Evolutionary conservation across 257 asterid genomes (phyloP).

Genomic region (Cordia subcordata): DNA sequence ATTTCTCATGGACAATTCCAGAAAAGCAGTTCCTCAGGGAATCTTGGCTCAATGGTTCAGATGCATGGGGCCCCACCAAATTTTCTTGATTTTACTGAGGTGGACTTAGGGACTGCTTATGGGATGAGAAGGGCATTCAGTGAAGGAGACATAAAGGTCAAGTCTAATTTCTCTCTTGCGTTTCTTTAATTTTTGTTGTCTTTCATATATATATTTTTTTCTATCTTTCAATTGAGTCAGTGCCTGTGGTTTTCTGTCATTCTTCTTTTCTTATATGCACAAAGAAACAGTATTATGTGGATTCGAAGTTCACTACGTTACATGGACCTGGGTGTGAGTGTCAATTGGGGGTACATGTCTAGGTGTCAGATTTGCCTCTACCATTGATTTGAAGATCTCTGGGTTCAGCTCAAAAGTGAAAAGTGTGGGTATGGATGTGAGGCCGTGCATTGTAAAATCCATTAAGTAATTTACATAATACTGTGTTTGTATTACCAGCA

Average conservation of each 20-base stretch:
- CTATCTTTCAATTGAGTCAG: neutral
- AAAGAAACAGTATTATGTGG: neutral
- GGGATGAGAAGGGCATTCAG: constrained; percentile 90
- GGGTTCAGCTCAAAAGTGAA: too few relatives aligned
- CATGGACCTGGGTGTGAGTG: too few relatives aligned
- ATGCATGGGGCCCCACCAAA: constrained; percentile 48
- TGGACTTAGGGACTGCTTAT: constrained; percentile 64
- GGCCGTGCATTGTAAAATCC: too few relatives aligned
- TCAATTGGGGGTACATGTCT: too few relatives aligned
- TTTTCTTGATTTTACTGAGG: constrained; percentile 66
- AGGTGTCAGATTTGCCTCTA: too few relatives aligned
- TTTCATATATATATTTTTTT: constrained; percentile 3
- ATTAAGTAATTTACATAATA: too few relatives aligned
- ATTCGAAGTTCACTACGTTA: neutral
- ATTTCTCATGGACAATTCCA: constrained; percentile 39
- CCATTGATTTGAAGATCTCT: too few relatives aligned
- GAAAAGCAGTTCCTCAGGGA: constrained; percentile 61
- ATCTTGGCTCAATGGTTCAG: constrained; percentile 56
- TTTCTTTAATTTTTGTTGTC: constrained; percentile 6
- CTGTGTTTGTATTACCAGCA: too few relatives aligned
- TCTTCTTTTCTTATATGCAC: neutral
- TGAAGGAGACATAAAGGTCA: constrained; percentile 93
- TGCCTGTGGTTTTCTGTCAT: constrained; percentile 1
- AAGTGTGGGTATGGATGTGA: too few relatives aligned
- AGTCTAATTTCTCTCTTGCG: constrained; percentile 18